Evolutionary conservation across 2,329 filamentous ascomycete genomes (phyloP), one percentile per base, ranked within the genome.

Genomic region (Boeremia lycopersici): DNA sequence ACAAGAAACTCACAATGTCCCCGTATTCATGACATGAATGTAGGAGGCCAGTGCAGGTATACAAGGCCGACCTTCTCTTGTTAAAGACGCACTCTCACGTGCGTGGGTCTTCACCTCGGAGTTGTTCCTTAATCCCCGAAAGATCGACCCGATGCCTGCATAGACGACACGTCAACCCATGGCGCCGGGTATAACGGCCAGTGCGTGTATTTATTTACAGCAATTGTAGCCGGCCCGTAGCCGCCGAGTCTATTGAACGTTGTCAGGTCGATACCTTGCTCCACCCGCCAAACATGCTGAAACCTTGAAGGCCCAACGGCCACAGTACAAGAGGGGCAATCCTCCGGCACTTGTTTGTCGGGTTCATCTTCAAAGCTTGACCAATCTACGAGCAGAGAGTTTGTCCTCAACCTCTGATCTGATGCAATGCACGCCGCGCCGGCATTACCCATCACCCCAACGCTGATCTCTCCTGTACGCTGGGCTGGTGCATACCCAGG

Each of bases 271-370:
- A 38, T 31, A 17, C 48, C 19, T 23, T 34, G 12, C 34, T 36
- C 34, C 19, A 15, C 45, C 51, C 48, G 45, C 51, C 19, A 5
- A 48, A 40, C 12, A 9, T 15, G 39, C 17, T 54, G 51, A 54
- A 54, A 54, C 51, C 36, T 17, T 34, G 29, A 26, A 33, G 40
- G 45, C 51, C 51, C 51, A 48, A 54, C 45, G 40, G 39, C 50
- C 19, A 23, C 19, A 23, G 19, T 23, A 23, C 19, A 23, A 23
- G 19, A 23, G 2, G 19, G 19, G 19, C 5, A 5, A 23, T 5
- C 19, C 19, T 23, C 19, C 19, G 19, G 5, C 19, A 23, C 19
- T 23, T 23, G 19, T 23, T 23, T 23, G 3, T 23, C 19, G 19
- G 19, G 19, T 23, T 23, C 19, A 23, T 23, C 5, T 23, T 23